Evolutionary conservation across 129 eudicot species (phyloP).

Genomic region (Pittosporum tobira): DNA sequence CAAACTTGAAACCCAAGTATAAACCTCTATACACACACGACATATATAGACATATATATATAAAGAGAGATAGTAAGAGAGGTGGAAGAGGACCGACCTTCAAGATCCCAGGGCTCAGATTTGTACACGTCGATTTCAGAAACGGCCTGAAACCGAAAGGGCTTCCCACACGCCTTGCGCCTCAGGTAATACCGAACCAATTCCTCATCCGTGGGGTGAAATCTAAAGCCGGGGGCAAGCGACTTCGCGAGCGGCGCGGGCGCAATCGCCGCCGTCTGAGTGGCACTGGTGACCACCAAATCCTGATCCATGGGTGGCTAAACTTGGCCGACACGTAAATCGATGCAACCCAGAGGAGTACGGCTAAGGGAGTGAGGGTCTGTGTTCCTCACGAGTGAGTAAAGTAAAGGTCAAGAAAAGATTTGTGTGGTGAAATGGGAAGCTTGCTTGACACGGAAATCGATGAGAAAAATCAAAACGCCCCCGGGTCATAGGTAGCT

Average conservation of each 20-base stretch:
- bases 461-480: constrained; percentile 17
- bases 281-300: constrained; percentile 19
- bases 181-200: constrained; percentile 63
- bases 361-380: background rate
- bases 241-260: constrained; percentile 44
- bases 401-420: constrained; percentile 24
- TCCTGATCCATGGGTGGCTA: constrained; percentile 39
- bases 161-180: constrained; percentile 65
- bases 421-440: constrained; percentile 22
- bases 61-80: background rate
- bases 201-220: constrained; percentile 91
- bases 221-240: constrained; percentile 83
- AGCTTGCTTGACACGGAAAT: constrained; percentile 92
- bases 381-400: constrained; percentile 6
- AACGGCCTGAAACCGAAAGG: constrained; percentile 69
- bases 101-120: constrained; percentile 93
- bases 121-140: constrained; percentile 74
- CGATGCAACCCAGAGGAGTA: background rate
- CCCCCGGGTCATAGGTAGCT: background rate
- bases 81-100: constrained; percentile 32
- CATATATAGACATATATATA: background rate
- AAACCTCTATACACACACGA: too few relatives aligned
- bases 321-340: constrained; percentile 7
- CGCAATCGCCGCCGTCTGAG: constrained; percentile 16
- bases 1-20: background rate